Base-by-base conservation (phyloP, 177 flowering plant genomes). In the Vitis hybrid region DNA sequence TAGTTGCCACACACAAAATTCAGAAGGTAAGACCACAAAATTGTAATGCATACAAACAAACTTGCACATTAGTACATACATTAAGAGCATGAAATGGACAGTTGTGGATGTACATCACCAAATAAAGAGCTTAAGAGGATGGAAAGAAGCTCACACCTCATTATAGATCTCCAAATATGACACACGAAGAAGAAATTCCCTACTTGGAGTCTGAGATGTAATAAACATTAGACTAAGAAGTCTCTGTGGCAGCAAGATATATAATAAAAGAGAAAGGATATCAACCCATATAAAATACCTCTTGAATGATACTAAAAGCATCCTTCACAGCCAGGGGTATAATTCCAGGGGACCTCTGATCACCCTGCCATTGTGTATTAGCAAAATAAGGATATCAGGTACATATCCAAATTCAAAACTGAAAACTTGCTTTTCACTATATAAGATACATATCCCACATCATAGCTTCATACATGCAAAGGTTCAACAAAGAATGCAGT, bases 271-370 rank as follows among this genome's bases (percentile, higher is more conserved):
- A 60, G 50, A 58, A 22, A 70, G 16, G 26, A 12, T 39, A 70
- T 9, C 51, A 56, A 53, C 56, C 68, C 62, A 61, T 39, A 16
- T 55, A 53, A 39, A 70, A 22, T 84, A 93, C 99, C 97, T 93
- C 99, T 77, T 95, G 99, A 64, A 95, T 95, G 56, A 95, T 91
- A 72, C 99, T 82, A 74, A 93, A 95, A 72, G 90, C 91, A 87
- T 95, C 98, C 81, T 95, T 95, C 73, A 95, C 94, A 60, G 99
- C 96, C 78, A 90, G 80, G 29, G 99, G 98, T 70, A 95, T 91
- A 55, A 93, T 91, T 53, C 99, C 98, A 68, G 99, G 99, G 51
- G 99, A 93, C 76, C 98, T 89, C 70, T 95, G 99, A 85, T 95
- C 93, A 75, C 98, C 99, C 99, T 95, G 89, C 69, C 69, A 77